Evolutionary conservation across 2,329 filamentous ascomycete species (phyloP).

Genomic region (Nigrograna mackinnonii): DNA sequence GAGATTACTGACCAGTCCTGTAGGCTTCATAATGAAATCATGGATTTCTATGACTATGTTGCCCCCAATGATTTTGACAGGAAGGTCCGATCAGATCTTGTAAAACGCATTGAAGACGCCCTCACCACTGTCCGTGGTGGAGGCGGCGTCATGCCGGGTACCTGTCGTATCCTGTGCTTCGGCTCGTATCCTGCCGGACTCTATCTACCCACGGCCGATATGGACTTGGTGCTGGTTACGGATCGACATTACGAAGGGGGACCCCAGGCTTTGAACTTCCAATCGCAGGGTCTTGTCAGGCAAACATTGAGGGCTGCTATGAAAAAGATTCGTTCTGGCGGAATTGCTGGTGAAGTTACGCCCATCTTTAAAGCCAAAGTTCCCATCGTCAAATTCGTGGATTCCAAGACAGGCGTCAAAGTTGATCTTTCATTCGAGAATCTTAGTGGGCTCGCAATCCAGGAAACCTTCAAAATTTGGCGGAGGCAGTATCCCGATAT

Average conservation of each 20-base stretch:
- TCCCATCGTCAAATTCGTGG: slow-evolving; percentile 89
- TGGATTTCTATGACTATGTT: slow-evolving; percentile 87
- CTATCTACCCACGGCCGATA: slow-evolving; percentile 80
- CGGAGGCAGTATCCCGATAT: slow-evolving; percentile 72
- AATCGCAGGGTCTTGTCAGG: slow-evolving; percentile 51
- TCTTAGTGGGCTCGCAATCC: slow-evolving; percentile 75
- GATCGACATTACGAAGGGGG: slow-evolving; percentile 60
- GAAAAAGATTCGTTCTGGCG: slow-evolving; percentile 57
- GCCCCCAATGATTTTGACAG: slow-evolving; percentile 78
- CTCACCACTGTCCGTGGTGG: slow-evolving; percentile 59
- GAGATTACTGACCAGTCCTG: not conserved
- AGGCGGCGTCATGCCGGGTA: too few species aligned
- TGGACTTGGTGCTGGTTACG: slow-evolving; percentile 86
- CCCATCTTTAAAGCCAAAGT: slow-evolving; percentile 79
- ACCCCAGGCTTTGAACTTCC: slow-evolving; percentile 38
- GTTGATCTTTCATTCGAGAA: slow-evolving; percentile 98
- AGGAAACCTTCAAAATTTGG: slow-evolving; percentile 81
- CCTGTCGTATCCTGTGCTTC: slow-evolving; percentile 77
- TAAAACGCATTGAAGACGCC: slow-evolving; percentile 67
- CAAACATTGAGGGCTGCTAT: slow-evolving; percentile 65
- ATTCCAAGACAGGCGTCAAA: slow-evolving; percentile 74
- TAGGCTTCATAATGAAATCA: slow-evolving; percentile 86
- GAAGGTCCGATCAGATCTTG: slow-evolving; percentile 70
- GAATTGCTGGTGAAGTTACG: slow-evolving; percentile 65
- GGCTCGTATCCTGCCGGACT: slow-evolving; percentile 90